Conservation (phyloP, 2,329 filamentous ascomycete species). For the Colletotrichum sp. region DNA sequence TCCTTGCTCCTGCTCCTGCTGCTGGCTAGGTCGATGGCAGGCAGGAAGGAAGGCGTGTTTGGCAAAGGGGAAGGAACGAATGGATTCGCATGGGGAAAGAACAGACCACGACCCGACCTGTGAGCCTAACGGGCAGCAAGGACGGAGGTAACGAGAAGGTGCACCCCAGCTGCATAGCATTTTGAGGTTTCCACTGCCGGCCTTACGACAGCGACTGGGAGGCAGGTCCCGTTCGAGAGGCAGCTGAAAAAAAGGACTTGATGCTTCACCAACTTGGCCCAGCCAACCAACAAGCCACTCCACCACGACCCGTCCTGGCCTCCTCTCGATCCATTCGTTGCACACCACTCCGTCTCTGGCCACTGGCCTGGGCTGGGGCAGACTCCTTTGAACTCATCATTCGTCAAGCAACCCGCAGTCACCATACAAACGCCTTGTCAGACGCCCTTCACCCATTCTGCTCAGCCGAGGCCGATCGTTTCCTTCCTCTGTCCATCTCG, state of each 20-base stretch:
- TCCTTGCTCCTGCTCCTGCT: not conserved
- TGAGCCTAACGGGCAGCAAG: not conserved
- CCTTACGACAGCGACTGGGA: not conserved
- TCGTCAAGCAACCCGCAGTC: not conserved
- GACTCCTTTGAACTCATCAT: not conserved
- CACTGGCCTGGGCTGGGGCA: not conserved
- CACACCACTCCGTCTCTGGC: not conserved
- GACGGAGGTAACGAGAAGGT: not conserved
- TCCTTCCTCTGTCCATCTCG: not conserved
- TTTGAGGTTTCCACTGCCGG: not conserved
- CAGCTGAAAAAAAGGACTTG: slow-evolving; percentile 3
- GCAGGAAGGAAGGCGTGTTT: not conserved
- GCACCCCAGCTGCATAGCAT: not conserved
- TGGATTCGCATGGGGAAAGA: not conserved
- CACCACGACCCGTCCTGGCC: not conserved
- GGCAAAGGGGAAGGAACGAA: not conserved
- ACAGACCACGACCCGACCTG: not conserved
- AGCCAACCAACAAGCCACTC: not conserved
- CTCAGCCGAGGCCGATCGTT: not conserved
- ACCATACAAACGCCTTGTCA: not conserved
- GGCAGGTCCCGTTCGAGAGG: not conserved
- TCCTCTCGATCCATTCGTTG: not conserved
- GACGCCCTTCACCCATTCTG: not conserved
- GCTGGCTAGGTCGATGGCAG: not conserved
- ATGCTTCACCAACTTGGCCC: not conserved